Percentiles rank a stretch among this genome's conserved stretches.
phyloP scores from a whole-genome alignment of 2,329 filamentous ascomycete species.

The Aspergillus ibericus region DNA sequence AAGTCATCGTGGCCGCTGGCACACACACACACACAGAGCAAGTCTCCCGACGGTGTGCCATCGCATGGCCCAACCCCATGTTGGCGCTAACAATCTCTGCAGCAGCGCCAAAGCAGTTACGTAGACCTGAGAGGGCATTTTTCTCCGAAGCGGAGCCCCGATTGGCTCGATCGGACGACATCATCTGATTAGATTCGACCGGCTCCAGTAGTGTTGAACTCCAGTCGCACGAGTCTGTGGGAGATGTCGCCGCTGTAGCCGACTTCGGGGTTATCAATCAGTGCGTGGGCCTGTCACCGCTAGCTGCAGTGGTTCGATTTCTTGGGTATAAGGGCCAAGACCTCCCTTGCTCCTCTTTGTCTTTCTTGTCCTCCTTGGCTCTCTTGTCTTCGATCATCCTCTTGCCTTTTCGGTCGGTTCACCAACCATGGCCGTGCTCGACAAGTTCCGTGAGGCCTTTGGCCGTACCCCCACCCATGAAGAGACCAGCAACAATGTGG shows the following conservation, averaged over 20 bases:
- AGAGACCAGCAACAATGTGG: background rate
- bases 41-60: background rate
- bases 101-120: background rate
- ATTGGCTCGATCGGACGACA: background rate
- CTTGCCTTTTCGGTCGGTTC: background rate
- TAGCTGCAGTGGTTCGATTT: background rate
- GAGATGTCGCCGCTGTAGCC: background rate
- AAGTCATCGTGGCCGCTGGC: background rate
- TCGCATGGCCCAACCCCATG: background rate
- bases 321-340: background rate
- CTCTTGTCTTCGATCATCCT: background rate
- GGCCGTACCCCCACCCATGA: background rate
- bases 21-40: background rate
- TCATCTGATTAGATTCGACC: background rate
- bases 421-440: background rate
- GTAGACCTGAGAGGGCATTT: background rate
- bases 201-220: background rate
- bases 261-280: background rate
- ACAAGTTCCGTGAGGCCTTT: background rate
- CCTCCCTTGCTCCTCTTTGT: background rate
- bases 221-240: background rate
- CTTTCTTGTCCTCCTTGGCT: background rate
- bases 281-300: background rate
- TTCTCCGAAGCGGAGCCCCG: background rate
- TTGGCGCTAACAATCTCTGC: background rate